A percentile compares a stretch with the other conserved stretches of the same genome.
Conservation (phyloP, 805 yeast species). For the Nakazawaea ishiwadae region DNA sequence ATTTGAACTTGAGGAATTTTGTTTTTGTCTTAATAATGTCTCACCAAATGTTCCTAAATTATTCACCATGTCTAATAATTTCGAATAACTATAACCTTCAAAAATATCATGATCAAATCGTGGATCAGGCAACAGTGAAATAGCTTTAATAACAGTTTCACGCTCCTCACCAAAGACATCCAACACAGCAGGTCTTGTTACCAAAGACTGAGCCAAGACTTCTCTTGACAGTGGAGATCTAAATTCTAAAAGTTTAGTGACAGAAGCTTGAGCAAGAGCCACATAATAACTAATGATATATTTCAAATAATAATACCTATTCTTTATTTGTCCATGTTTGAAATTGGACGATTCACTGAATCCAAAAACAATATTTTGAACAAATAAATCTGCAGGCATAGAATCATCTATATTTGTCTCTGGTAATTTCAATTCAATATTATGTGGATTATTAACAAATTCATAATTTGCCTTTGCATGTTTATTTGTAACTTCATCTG, state of each 20-base stretch:
- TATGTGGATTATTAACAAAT: slow-evolving; percentile 1
- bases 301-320: slow-evolving; percentile 4
- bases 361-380: slow-evolving; percentile 3
- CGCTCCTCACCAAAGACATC: slow-evolving; percentile 5
- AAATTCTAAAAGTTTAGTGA: slow-evolving; percentile 1
- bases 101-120: slow-evolving; percentile 4
- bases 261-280: slow-evolving; percentile 1
- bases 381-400: slow-evolving; percentile 4
- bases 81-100: not conserved
- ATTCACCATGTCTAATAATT: slow-evolving; percentile 3
- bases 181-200: slow-evolving; percentile 1
- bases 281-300: slow-evolving; percentile 1
- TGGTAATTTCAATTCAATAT: not conserved
- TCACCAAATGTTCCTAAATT: slow-evolving; percentile 4
- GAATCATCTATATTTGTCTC: not conserved
- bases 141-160: not conserved
- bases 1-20: not conserved
- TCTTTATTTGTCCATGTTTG: not conserved
- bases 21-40: slow-evolving; percentile 1
- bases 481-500: not conserved
- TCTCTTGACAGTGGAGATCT: slow-evolving; percentile 2
- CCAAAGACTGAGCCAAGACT: slow-evolving; percentile 3
- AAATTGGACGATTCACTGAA: slow-evolving; percentile 3
- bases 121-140: slow-evolving; percentile 1
- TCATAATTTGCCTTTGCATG: not conserved